phyloP scores from a whole-genome alignment of 208 protist genomes.

The Wallacemonas collosoma region DNA sequence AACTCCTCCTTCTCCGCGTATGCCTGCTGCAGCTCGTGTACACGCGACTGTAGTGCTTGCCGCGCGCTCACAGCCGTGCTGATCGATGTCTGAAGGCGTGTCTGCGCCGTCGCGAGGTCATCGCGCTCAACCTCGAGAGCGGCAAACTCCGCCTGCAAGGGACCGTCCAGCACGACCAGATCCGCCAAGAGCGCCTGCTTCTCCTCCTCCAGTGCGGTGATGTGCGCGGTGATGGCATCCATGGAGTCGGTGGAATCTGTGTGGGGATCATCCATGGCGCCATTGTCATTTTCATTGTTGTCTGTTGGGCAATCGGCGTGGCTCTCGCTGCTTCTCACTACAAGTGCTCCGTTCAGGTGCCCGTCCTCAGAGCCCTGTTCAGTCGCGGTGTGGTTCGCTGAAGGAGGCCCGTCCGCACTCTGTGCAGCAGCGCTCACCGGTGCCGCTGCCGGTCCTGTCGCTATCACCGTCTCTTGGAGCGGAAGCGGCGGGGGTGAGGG shows the following conservation, averaged over 20 bases:
- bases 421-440: too few relatives aligned
- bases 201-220: conserved; percentile 27
- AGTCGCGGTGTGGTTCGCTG: not conserved
- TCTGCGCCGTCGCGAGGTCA: conserved; percentile 24
- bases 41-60: not conserved
- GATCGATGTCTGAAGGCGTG: conserved; percentile 18
- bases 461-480: not conserved
- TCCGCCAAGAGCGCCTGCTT: conserved; percentile 31
- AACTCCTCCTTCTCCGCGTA: not conserved
- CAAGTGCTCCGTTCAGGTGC: not conserved
- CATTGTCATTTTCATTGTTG: not conserved
- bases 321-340: not conserved
- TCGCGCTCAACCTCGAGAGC: conserved; percentile 28
- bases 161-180: conserved; percentile 23
- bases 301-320: not conserved
- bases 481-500: not conserved
- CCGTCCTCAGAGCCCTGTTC: not conserved
- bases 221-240: not conserved
- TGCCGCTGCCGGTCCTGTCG: too few relatives aligned
- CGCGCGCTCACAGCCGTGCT: not conserved
- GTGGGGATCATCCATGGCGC: not conserved
- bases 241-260: conserved; percentile 12
- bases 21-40: not conserved
- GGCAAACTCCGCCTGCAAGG: conserved; percentile 25
- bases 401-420: too few relatives aligned